Evolutionary conservation across 345 rosid species (phyloP), one percentile per base, ranked within the genome.

Genomic region (Ceriops zippeliana): DNA sequence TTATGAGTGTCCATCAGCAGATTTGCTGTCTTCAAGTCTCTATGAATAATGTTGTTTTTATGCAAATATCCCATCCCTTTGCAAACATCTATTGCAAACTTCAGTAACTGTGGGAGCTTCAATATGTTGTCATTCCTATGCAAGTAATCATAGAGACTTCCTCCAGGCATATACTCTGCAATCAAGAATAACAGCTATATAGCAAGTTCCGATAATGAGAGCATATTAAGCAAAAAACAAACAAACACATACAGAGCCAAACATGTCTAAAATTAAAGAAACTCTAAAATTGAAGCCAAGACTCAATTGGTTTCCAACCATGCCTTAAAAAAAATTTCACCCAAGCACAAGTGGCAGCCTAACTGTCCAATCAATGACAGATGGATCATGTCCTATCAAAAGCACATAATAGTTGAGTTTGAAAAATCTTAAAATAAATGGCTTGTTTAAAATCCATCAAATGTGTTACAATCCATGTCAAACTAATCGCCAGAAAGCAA

Each of bases 1-100:
- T 84, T 79, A 52, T 79, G 46, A 62, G 64, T 69, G 77, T 89
- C 96, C 92, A 89, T 85, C 16, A 89, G 81, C 79, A 87, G 80
- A 79, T 89, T 89, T 70, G 87, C 89, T 17, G 96, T 87, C 88
- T 89, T 89, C 76, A 89, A 72, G 75, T 89, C 96, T 76, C 92
- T 81, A 54, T 89, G 90, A 62, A 89, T 87, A 63, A 89, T 84
- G 68, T 87, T 78, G 65, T 81, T 89, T 70, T 80, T 83, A 80
- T 89, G 96, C 83, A 89, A 82, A 75, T 89, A 89, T 58, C 84
- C 84, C 92, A 89, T 89, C 61, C 96, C 92, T 76, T 80, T 76
- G 86, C 81, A 81, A 72, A 87, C 84, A 78, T 89, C 92, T 53
- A 83, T 79, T 56, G 86, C 92, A 82, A 87, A 89, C 77, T 79